phyloP scores from a whole-genome alignment of 495 filamentous ascomycete genomes.

The Neurospora sp. region DNA sequence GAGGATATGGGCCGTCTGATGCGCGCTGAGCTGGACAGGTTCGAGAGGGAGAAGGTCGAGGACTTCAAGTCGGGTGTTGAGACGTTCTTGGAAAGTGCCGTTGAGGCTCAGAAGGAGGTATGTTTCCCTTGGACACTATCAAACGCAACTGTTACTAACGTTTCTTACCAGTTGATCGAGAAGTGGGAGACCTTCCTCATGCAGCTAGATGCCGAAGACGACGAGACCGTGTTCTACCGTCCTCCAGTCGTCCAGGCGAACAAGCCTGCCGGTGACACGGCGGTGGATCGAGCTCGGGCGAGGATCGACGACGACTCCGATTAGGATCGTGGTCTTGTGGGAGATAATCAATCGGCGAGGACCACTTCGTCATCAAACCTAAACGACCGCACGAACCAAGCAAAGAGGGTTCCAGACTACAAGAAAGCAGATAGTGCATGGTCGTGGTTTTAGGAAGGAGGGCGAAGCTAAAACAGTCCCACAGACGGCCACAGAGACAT shows the following conservation, averaged over 20 bases:
- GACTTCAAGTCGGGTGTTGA: constrained; percentile 98
- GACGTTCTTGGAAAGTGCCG: constrained; percentile 90
- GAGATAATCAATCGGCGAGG: constrained; percentile 3
- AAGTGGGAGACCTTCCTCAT: constrained; percentile 97
- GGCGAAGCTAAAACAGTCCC: not conserved
- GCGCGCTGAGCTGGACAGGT: constrained; percentile 81
- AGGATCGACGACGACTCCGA: constrained; percentile 44
- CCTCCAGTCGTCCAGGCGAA: constrained; percentile 41
- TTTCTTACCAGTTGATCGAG: constrained; percentile 70
- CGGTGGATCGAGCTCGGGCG: constrained; percentile 39
- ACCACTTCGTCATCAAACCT: constrained; percentile 4
- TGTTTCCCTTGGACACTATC: constrained; percentile 12
- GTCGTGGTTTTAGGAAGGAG: not conserved
- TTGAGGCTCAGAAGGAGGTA: constrained; percentile 98
- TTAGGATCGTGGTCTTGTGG: constrained; percentile 15
- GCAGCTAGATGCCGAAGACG: constrained; percentile 88
- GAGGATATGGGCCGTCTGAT: constrained; percentile 96
- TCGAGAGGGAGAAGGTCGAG: constrained; percentile 96
- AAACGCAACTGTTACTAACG: not conserved
- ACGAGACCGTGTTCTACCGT: constrained; percentile 67
- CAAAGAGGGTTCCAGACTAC: not conserved
- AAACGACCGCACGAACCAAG: not conserved
- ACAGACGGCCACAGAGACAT: not conserved
- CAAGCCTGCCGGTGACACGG: constrained; percentile 36
- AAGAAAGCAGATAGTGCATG: not conserved